Percentiles rank a stretch among this genome's conserved stretches.
Evolutionary conservation across 371 early-diverging fungal genomes (phyloP).

Genomic region (Rhizopus stolonifer): DNA sequence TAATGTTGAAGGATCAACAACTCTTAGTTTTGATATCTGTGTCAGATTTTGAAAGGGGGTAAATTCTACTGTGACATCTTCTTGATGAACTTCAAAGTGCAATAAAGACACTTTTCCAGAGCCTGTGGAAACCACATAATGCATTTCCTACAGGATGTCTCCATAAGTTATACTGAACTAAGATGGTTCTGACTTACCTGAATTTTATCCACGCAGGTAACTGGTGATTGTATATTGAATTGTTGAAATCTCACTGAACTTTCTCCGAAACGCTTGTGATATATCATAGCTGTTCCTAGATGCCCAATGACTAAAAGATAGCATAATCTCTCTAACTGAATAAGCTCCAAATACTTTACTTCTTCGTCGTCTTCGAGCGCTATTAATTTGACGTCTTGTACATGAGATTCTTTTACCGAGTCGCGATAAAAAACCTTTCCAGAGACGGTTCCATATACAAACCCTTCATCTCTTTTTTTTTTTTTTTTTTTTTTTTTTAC

Average conservation of each 20-base stretch:
- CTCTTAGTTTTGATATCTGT: background rate
- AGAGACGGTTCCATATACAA: conserved; percentile 10
- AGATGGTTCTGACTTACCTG: conserved; percentile 1
- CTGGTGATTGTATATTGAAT: conserved; percentile 14
- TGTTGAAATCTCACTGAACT: conserved; percentile 3
- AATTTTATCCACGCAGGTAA: conserved; percentile 10
- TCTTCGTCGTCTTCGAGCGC: conserved; percentile 5
- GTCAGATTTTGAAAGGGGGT: background rate
- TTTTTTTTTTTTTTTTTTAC: too few species aligned
- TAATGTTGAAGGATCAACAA: background rate
- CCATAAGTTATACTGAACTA: background rate
- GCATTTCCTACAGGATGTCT: background rate
- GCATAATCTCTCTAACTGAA: background rate
- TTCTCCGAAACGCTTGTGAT: conserved; percentile 2
- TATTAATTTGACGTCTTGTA: conserved; percentile 2
- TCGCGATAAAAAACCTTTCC: conserved; percentile 13
- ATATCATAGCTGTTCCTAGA: conserved; percentile 18
- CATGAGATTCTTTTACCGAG: background rate
- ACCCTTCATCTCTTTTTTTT: conserved; percentile 6
- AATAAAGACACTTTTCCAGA: conserved; percentile 9
- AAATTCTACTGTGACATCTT: background rate
- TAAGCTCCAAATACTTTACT: background rate
- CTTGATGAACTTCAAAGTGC: background rate
- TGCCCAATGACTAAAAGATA: conserved; percentile 9
- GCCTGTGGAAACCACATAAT: conserved; percentile 5